Evolutionary conservation across 2,329 filamentous ascomycete genomes (phyloP).

Genomic region (Xylaria sp.): DNA sequence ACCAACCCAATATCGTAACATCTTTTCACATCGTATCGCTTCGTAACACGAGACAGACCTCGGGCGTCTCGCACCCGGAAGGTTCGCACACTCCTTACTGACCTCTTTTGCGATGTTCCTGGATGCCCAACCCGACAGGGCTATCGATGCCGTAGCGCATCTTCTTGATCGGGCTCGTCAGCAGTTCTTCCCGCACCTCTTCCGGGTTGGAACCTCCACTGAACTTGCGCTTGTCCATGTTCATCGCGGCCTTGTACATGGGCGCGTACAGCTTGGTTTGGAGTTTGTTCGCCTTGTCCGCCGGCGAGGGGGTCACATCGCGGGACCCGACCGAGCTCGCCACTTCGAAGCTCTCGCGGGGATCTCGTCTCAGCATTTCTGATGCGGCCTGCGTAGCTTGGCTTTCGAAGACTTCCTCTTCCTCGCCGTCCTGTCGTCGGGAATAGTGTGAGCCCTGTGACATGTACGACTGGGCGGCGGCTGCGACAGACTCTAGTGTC

Average conservation of each 20-base stretch:
- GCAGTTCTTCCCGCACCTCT: conserved; percentile 49
- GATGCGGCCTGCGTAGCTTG: conserved; percentile 82
- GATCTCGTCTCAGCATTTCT: conserved; percentile 74
- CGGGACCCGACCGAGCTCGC: conserved; percentile 56
- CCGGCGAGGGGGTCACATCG: conserved; percentile 56
- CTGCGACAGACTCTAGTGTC: conserved; percentile 64
- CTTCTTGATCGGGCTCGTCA: conserved; percentile 63
- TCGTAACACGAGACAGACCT: conserved; percentile 24
- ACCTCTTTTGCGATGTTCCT: conserved; percentile 40
- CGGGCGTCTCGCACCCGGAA: background rate
- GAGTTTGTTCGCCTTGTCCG: conserved; percentile 58
- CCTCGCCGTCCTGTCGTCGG: conserved; percentile 52
- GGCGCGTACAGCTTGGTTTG: conserved; percentile 63
- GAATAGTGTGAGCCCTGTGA: conserved; percentile 47
- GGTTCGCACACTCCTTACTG: background rate
- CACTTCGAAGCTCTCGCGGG: conserved; percentile 63
- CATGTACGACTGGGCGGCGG: conserved; percentile 52
- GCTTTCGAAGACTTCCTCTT: conserved; percentile 75
- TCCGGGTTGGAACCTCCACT: conserved; percentile 47
- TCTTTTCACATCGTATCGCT: conserved; percentile 28
- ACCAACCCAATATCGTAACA: conserved; percentile 26
- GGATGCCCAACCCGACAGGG: conserved; percentile 63
- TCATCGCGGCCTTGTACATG: conserved; percentile 53
- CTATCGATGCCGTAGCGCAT: conserved; percentile 55
- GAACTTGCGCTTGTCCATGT: conserved; percentile 63